Evolutionary conservation across 2,329 filamentous ascomycete species (phyloP).

Genomic region (Esteya vermicola): DNA sequence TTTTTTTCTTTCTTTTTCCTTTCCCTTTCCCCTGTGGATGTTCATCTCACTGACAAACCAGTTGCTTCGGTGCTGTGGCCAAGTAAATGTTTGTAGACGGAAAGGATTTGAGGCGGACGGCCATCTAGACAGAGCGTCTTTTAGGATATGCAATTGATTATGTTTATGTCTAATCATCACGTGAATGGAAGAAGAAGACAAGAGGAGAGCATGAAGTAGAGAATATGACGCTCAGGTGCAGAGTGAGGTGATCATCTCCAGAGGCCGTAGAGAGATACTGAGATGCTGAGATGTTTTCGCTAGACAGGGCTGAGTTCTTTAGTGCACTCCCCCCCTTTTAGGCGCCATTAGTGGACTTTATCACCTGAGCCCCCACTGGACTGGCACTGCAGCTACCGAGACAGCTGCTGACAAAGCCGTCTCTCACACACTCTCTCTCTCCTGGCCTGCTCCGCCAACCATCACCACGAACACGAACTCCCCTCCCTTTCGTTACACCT

Average conservation of each 20-base stretch:
- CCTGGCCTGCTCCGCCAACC: not conserved
- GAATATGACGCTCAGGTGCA: no score
- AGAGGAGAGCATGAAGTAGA: no score
- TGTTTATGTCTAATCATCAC: no score
- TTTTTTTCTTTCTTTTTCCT: not conserved
- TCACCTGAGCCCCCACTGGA: not conserved
- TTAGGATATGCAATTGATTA: no score
- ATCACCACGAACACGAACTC: not conserved
- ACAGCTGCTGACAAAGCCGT: conserved; percentile 1
- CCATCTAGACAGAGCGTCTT: no score
- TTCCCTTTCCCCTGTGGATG: not conserved
- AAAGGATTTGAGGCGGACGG: no score
- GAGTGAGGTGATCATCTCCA: no score
- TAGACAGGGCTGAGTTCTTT: not conserved
- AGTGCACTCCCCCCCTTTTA: no score
- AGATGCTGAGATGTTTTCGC: not conserved
- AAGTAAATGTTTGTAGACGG: conserved; percentile 8
- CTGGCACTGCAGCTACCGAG: not conserved
- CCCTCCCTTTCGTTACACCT: not conserved
- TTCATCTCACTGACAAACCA: not conserved
- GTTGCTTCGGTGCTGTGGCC: conserved; percentile 10
- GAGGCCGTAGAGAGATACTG: no score
- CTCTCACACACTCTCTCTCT: not conserved
- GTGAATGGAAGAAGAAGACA: no score
- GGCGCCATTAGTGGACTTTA: not conserved